Percentiles rank a stretch among this genome's conserved stretches.
phyloP scores from a whole-genome alignment of 2,329 filamentous ascomycete species.

The Fusarium equiseti region DNA sequence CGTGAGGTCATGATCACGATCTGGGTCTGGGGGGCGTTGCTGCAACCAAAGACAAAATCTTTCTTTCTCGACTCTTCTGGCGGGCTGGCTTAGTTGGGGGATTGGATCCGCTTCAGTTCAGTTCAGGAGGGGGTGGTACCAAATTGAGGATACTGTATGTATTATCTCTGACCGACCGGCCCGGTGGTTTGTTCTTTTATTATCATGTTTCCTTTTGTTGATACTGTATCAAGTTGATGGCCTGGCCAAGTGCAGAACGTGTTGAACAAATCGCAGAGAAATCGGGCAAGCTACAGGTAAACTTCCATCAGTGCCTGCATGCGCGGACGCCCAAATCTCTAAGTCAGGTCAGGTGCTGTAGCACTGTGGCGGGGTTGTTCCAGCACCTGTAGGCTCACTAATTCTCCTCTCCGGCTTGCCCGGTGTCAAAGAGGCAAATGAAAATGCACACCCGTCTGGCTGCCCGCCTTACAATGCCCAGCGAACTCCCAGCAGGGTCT shows the following conservation, averaged over 20 bases:
- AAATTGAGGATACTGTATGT: conserved; percentile 15
- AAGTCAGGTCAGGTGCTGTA: conserved; percentile 17
- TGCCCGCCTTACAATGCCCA: conserved; percentile 18
- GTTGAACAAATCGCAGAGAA: not conserved
- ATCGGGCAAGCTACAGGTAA: not conserved
- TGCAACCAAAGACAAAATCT: conserved; percentile 21
- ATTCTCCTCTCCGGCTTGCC: conserved; percentile 10
- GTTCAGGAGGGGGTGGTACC: conserved; percentile 36
- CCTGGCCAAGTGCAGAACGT: not conserved
- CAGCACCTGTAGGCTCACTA: not conserved
- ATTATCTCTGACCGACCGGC: conserved; percentile 38
- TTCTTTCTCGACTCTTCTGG: conserved; percentile 48
- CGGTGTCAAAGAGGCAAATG: conserved; percentile 16
- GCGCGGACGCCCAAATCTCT: not conserved
- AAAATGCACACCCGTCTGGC: conserved; percentile 30
- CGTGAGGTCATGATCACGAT: conserved; percentile 53
- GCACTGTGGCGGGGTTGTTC: conserved; percentile 1
- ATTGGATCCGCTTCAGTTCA: conserved; percentile 26
- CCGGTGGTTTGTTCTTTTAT: conserved; percentile 33
- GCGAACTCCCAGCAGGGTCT: conserved; percentile 30
- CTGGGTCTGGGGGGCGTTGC: conserved; percentile 28
- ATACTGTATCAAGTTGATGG: conserved; percentile 1
- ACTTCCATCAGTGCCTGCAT: not conserved
- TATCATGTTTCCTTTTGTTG: conserved; percentile 3
- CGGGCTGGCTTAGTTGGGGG: conserved; percentile 39